phyloP scores from a whole-genome alignment of 805 yeast species.

The Yueomyces sp. region DNA sequence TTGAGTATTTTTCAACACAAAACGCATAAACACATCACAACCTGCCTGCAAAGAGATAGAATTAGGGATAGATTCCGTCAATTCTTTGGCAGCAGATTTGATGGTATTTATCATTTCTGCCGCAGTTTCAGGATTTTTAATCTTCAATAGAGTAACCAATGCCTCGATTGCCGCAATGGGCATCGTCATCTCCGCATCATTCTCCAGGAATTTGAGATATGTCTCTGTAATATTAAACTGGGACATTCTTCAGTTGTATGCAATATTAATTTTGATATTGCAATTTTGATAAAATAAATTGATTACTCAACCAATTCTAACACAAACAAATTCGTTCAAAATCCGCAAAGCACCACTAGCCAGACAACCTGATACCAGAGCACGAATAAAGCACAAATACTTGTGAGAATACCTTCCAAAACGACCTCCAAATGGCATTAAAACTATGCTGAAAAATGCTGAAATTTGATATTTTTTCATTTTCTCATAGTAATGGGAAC shows the following conservation, averaged over 20 bases:
- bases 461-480: too few species aligned
- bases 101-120: conserved; percentile 80
- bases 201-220: conserved; percentile 67
- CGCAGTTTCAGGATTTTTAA: conserved; percentile 83
- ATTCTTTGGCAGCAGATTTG: conserved; percentile 57
- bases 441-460: too few species aligned
- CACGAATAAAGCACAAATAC: too few species aligned
- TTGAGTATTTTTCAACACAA: conserved; percentile 80
- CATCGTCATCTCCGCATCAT: conserved; percentile 96
- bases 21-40: conserved; percentile 90
- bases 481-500: too few species aligned
- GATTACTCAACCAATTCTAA: neutral
- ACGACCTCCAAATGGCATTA: too few species aligned
- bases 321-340: neutral
- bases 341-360: too few species aligned
- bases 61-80: conserved; percentile 73
- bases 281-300: neutral
- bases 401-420: too few species aligned
- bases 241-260: neutral
- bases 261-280: neutral
- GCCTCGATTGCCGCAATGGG: conserved; percentile 98
- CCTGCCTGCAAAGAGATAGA: conserved; percentile 94
- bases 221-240: conserved; percentile 69
- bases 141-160: conserved; percentile 66
- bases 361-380: too few species aligned